Evolutionary conservation across 306 rosid genomes (phyloP), one percentile per base, ranked within the genome.

Genomic region (Pterocarpus santalinus): DNA sequence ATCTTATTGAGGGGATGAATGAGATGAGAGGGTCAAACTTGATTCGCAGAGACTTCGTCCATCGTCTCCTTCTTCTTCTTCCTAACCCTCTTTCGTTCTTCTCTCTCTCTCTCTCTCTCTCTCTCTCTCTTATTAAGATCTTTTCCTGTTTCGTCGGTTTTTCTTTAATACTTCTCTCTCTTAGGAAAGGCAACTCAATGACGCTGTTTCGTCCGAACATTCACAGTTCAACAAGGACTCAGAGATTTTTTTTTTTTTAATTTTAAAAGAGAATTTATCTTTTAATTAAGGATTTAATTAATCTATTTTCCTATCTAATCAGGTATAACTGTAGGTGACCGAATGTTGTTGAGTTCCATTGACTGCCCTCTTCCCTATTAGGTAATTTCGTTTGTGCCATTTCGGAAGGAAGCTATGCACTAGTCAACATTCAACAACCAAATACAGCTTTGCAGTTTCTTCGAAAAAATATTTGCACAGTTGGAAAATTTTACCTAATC

Each of bases 1-100:
- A 62, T 17, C 13, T 17, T 17, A 3, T 49, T 11, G 4, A 2
- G 1, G 3, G n/a, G 11, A 7, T 57, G 5, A 0, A 15, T 36
- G n/a, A 4, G 47, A 51, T 15, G 76, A n/a, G 55, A 65, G 10
- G 73, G 77, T 82, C 79, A 80, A 83, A 77, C 75, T 80, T 63
- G 82, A 69, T 73, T 77, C 84, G 65, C 57, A 46, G 43, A 73
- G 69, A 77, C 87, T 78, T 81, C 72, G 72, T 76, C 82, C 43
- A 68, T 35, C 53, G 43, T 83, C 38, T 28, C 35, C 10, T 28
- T 44, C 28, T 69, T 14, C 75, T 55, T 51, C 57, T 51, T 51
- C 61, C 36, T 5, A 30, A 32, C 41, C 60, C 28, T 30, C 69
- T 41, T 5, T 36, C 10, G 13, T n/a, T 30, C 5, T 2, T 47